Evolutionary conservation across 148 eudicot species (phyloP).

Genomic region (Rhododendron vialii): DNA sequence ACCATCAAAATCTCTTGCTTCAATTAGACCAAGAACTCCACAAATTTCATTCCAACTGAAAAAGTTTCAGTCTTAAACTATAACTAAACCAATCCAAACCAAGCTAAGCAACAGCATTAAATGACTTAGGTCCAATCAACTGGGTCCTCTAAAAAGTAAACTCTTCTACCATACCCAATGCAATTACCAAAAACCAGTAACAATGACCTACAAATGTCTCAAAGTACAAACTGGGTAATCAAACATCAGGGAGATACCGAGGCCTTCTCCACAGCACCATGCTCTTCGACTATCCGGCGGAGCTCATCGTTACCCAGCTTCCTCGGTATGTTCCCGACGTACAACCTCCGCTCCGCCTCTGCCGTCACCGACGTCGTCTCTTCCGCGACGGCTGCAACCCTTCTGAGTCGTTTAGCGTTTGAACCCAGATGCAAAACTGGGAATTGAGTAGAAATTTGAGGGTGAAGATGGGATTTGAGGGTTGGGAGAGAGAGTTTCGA

Average conservation of each 20-base stretch:
- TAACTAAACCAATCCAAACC: background rate
- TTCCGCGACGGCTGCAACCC: background rate
- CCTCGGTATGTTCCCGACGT: background rate
- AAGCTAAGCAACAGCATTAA: background rate
- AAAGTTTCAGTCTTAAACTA: background rate
- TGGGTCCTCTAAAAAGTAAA: background rate
- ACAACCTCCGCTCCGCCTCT: background rate
- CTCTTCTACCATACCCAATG: background rate
- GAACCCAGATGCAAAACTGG: background rate
- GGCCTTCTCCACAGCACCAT: background rate
- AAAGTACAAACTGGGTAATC: background rate
- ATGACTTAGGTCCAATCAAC: background rate
- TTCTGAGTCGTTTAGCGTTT: background rate
- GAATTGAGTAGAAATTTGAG: background rate
- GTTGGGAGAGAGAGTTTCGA: background rate
- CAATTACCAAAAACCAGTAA: background rate
- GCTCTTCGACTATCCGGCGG: background rate
- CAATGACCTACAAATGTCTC: background rate
- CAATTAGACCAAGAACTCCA: background rate
- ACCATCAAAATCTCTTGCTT: background rate
- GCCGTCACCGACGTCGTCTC: background rate
- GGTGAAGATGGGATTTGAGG: background rate
- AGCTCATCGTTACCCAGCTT: background rate
- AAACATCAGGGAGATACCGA: background rate
- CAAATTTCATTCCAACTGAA: background rate